phyloP scores from a whole-genome alignment of 75 land plant species.

The Picea sitchensis region DNA sequence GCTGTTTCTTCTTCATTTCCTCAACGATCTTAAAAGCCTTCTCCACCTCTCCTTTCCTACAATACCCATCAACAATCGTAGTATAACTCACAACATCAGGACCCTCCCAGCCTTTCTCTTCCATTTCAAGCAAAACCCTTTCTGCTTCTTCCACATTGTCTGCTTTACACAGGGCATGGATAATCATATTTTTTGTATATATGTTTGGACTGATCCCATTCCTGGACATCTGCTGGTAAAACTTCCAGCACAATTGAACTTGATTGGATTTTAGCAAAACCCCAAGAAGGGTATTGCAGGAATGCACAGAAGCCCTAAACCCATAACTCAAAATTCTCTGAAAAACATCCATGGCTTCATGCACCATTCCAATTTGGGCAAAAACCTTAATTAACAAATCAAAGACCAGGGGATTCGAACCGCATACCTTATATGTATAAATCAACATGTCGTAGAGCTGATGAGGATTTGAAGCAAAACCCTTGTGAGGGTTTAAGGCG shows the following conservation, averaged over 20 bases:
- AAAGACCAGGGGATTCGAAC: conserved; percentile 51
- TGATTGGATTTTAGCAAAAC: conserved; percentile 17
- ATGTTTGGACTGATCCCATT: conserved; percentile 38
- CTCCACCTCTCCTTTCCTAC: conserved; percentile 41
- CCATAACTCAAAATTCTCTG: conserved; percentile 45
- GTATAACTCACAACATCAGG: conserved; percentile 75
- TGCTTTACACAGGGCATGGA: conserved; percentile 33
- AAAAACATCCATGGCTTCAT: conserved; percentile 41
- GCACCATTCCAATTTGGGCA: conserved; percentile 28
- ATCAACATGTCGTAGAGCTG: conserved; percentile 41
- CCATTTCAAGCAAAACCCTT: conserved; percentile 50
- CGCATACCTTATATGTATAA: conserved; percentile 62
- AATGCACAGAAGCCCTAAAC: conserved; percentile 46
- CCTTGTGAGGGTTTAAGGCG: conserved; percentile 17
- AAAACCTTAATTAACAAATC: conserved; percentile 53
- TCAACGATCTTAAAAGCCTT: conserved; percentile 53
- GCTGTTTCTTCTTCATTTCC: conserved; percentile 63
- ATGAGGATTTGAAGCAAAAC: conserved; percentile 12
- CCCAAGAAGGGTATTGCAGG: conserved; percentile 43
- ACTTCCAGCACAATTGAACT: conserved; percentile 9
- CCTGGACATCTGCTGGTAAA: conserved; percentile 30
- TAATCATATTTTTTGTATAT: conserved; percentile 42
- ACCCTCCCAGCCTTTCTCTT: conserved; percentile 19
- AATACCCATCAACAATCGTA: conserved; percentile 56
- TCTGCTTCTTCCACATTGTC: conserved; percentile 57